Conservation (phyloP, 2,329 filamentous ascomycete species). For the Beauveria rudraprayagi region DNA sequence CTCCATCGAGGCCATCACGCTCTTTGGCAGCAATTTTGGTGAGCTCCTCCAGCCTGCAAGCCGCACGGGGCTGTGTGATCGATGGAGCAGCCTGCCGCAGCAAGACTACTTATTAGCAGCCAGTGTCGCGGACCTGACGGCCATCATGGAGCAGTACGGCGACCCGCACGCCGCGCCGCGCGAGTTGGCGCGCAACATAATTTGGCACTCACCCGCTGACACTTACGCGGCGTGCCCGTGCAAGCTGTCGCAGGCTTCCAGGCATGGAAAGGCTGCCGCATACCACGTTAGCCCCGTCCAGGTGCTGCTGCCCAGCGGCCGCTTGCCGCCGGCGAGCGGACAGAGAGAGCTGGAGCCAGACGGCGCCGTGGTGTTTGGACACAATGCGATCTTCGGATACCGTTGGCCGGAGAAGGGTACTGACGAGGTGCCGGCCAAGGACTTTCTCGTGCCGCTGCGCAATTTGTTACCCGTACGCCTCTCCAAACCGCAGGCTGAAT, state of each 20-base stretch:
- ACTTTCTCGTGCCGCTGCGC: neutral
- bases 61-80: neutral
- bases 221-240: neutral
- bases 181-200: neutral
- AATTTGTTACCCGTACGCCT: neutral
- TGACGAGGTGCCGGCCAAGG: neutral
- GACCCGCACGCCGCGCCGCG: neutral
- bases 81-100: neutral
- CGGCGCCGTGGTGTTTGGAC: neutral
- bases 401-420: neutral
- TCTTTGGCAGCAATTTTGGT: slow-evolving; percentile 19
- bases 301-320: neutral
- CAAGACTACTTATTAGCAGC: neutral
- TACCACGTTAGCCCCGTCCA: neutral
- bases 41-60: slow-evolving; percentile 14
- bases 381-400: neutral
- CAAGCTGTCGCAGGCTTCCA: neutral
- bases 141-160: neutral
- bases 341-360: neutral
- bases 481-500: neutral
- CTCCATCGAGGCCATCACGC: slow-evolving; percentile 15
- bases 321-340: neutral
- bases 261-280: neutral
- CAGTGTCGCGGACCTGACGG: neutral
- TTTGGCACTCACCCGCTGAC: neutral